Conservation (phyloP, 2,329 filamentous ascomycete species). For the Arthroderma sp. region DNA sequence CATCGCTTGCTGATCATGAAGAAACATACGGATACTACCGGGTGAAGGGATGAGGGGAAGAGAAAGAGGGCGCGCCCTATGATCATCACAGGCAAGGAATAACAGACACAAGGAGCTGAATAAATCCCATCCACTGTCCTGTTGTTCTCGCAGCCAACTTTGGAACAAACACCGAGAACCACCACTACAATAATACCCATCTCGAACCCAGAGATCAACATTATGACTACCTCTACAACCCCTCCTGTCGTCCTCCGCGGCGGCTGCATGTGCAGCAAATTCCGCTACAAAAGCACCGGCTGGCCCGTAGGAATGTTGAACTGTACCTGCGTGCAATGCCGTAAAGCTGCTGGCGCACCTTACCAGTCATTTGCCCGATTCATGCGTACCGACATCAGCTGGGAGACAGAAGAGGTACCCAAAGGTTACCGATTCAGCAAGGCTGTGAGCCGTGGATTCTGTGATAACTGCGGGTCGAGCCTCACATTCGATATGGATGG, state of each 20-base stretch:
- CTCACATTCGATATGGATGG: constrained; percentile 31
- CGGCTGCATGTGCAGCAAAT: constrained; percentile 31
- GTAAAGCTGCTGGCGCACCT: constrained; percentile 34
- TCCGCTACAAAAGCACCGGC: constrained; percentile 28
- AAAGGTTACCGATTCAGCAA: constrained; percentile 25
- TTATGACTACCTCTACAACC: too few species aligned
- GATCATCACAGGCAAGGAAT: too few species aligned
- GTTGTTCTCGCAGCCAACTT: too few species aligned
- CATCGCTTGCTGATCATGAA: too few species aligned
- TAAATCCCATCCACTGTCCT: too few species aligned
- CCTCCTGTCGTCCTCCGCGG: constrained; percentile 20
- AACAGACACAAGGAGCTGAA: too few species aligned
- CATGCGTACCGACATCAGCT: constrained; percentile 21
- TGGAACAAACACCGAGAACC: too few species aligned
- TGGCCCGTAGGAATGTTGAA: constrained; percentile 24
- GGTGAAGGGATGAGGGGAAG: too few species aligned
- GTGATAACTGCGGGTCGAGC: constrained; percentile 34
- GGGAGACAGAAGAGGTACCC: constrained; percentile 20
- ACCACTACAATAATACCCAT: too few species aligned
- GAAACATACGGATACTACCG: too few species aligned
- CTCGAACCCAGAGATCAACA: too few species aligned
- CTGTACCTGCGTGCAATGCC: constrained; percentile 38
- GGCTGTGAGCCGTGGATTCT: constrained; percentile 31
- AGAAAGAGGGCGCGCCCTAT: too few species aligned
- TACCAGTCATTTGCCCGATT: constrained; percentile 33